Evolutionary conservation across 2,329 filamentous ascomycete species (phyloP).

Genomic region (Fonsecaea pedrosoi): DNA sequence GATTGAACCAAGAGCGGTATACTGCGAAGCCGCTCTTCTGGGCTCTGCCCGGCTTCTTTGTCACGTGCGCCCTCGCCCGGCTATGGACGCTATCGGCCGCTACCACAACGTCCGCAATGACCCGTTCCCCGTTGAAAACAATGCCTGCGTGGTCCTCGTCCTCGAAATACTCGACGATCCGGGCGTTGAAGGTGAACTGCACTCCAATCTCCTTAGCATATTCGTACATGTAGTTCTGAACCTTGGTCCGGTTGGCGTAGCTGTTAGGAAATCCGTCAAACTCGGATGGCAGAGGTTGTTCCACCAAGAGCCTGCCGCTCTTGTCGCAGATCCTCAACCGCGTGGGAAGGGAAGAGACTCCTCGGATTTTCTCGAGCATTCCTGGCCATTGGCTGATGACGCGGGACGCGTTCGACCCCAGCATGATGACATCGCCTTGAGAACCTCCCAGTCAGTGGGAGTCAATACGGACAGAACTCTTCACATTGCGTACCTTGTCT

Average conservation of each 20-base stretch:
- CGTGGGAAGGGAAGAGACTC: background rate
- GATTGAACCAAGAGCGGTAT: constrained; percentile 10
- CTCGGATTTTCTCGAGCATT: background rate
- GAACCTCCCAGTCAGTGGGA: too few species aligned
- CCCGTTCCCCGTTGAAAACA: constrained; percentile 44
- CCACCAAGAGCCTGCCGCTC: constrained; percentile 41
- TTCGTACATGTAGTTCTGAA: constrained; percentile 44
- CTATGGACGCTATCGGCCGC: constrained; percentile 41
- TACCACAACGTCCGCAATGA: constrained; percentile 42
- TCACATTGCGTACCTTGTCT: background rate
- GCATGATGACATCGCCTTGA: constrained; percentile 8
- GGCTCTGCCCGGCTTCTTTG: constrained; percentile 42
- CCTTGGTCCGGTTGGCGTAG: constrained; percentile 43
- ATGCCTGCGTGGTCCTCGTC: constrained; percentile 40
- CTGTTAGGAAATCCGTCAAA: constrained; percentile 41
- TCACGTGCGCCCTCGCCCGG: constrained; percentile 49
- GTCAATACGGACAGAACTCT: too few species aligned
- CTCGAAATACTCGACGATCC: constrained; percentile 44
- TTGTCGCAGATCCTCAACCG: constrained; percentile 43
- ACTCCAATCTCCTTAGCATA: constrained; percentile 40
- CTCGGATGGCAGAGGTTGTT: constrained; percentile 43
- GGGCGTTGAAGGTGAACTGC: constrained; percentile 41
- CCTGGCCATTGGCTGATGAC: constrained; percentile 1
- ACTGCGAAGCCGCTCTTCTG: constrained; percentile 42
- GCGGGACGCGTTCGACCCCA: constrained; percentile 7